Conservation (phyloP, 768 basidiomycete genomes). For the Epithele typhae region DNA sequence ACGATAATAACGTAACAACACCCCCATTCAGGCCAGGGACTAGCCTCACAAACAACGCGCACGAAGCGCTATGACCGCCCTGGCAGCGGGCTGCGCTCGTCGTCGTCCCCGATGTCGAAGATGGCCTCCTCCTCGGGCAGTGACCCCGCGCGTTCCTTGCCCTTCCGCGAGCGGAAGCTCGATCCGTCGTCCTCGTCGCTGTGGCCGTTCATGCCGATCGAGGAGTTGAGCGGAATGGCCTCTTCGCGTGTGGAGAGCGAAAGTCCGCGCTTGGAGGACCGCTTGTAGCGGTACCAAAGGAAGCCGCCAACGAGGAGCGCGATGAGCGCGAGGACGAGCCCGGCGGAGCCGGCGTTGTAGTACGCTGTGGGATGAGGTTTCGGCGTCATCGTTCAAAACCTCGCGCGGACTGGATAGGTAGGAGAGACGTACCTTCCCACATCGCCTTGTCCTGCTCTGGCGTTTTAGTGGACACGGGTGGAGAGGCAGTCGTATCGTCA, state of each 20-base stretch:
- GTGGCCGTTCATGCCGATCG: slow-evolving; percentile 20
- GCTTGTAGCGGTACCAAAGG: slow-evolving; percentile 72
- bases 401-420: background rate
- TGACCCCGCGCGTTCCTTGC: slow-evolving; percentile 32
- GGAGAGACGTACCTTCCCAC: slow-evolving; percentile 71
- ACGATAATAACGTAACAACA: too few relatives aligned
- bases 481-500: slow-evolving; percentile 31
- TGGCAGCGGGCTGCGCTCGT: slow-evolving; percentile 33
- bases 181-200: slow-evolving; percentile 16
- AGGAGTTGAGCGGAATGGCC: slow-evolving; percentile 58
- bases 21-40: too few relatives aligned
- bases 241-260: slow-evolving; percentile 51
- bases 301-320: slow-evolving; percentile 63
- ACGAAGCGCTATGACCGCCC: slow-evolving; percentile 13
- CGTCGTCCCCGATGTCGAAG: slow-evolving; percentile 44
- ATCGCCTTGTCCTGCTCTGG: slow-evolving; percentile 79
- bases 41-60: background rate
- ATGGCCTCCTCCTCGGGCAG: slow-evolving; percentile 31
- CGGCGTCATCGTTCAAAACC: background rate
- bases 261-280: slow-evolving; percentile 35
- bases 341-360: slow-evolving; percentile 88
- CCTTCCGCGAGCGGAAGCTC: slow-evolving; percentile 22
- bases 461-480: slow-evolving; percentile 47
- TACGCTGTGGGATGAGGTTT: slow-evolving; percentile 52
- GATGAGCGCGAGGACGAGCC: slow-evolving; percentile 77